Conservation (phyloP, 2,329 filamentous ascomycete genomes). For the Polytolypa hystricis region DNA sequence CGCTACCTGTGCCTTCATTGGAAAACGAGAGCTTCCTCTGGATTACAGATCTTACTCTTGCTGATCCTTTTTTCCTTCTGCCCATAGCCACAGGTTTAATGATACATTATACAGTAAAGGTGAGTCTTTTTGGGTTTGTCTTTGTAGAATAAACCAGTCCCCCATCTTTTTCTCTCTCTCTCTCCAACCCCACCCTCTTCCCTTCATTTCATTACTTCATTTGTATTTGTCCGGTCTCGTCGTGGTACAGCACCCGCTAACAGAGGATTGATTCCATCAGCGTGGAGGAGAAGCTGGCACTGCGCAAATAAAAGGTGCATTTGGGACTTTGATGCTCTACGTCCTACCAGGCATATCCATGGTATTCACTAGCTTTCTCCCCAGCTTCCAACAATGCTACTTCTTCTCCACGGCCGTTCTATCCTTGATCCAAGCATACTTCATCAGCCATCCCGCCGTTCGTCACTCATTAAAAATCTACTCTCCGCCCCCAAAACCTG, state of each 20-base stretch:
- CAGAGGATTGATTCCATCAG: no score
- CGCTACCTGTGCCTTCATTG: conserved; percentile 70
- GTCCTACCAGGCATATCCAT: conserved; percentile 44
- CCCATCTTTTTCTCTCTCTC: background rate
- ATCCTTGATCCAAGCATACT: conserved; percentile 32
- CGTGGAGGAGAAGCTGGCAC: conserved; percentile 26
- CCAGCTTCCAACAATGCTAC: conserved; percentile 51
- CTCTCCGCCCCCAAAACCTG: conserved; percentile 9
- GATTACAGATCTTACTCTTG: conserved; percentile 64
- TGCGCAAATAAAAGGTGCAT: no score
- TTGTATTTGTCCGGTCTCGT: no score
- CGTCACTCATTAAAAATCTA: conserved; percentile 20
- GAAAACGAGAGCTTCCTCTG: conserved; percentile 61
- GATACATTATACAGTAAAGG: conserved; percentile 49
- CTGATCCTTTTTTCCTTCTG: conserved; percentile 68
- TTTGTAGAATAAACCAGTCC: no score
- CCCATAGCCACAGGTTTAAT: conserved; percentile 50
- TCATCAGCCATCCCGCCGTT: conserved; percentile 30
- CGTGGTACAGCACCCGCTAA: no score
- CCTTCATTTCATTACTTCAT: no score
- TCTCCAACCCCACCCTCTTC: conserved; percentile 2
- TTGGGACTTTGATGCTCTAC: conserved; percentile 25
- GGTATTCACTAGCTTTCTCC: conserved; percentile 43
- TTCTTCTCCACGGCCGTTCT: conserved; percentile 40
- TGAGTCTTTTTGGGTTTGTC: conserved; percentile 27